Evolutionary conservation across 108 stramenopile species (phyloP).

Genomic region (Conticribra weissflogii): DNA sequence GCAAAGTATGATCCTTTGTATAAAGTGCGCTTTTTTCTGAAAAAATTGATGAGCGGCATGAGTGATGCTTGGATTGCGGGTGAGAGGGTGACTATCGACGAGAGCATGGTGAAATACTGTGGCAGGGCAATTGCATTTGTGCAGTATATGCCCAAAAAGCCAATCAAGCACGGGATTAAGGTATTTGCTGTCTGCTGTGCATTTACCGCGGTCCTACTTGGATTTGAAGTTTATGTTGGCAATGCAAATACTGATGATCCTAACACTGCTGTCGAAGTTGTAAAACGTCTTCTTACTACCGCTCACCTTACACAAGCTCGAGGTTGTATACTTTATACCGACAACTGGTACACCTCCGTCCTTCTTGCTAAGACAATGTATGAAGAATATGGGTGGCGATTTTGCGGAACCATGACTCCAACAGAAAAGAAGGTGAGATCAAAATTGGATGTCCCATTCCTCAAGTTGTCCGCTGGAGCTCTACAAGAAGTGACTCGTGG

Average conservation of each 20-base stretch:
- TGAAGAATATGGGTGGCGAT: constrained; percentile 11
- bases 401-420: constrained; percentile 22
- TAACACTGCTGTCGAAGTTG: constrained; percentile 1
- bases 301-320: background rate
- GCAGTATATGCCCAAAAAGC: constrained; percentile 29
- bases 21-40: constrained; percentile 3
- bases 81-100: too few relatives aligned
- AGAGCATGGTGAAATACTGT: too few relatives aligned
- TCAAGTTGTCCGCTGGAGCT: constrained; percentile 19
- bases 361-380: constrained; percentile 11
- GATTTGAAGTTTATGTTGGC: constrained; percentile 6
- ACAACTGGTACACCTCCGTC: constrained; percentile 23
- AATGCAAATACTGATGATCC: background rate
- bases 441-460: constrained; percentile 28
- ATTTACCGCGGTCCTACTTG: constrained; percentile 4
- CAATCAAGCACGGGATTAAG: constrained; percentile 23
- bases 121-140: too few relatives aligned
- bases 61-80: constrained; percentile 6
- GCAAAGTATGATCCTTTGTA: constrained; percentile 1
- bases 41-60: constrained; percentile 3
- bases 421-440: constrained; percentile 19
- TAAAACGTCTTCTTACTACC: background rate
- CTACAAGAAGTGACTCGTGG: constrained; percentile 1
- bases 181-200: constrained; percentile 25
- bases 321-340: constrained; percentile 12